These are phyloP conservation scores for Jackrogersella multiformis DNA, from an alignment of 495 filamentous ascomycete genomes.

Conservation along the genomic window DNA sequence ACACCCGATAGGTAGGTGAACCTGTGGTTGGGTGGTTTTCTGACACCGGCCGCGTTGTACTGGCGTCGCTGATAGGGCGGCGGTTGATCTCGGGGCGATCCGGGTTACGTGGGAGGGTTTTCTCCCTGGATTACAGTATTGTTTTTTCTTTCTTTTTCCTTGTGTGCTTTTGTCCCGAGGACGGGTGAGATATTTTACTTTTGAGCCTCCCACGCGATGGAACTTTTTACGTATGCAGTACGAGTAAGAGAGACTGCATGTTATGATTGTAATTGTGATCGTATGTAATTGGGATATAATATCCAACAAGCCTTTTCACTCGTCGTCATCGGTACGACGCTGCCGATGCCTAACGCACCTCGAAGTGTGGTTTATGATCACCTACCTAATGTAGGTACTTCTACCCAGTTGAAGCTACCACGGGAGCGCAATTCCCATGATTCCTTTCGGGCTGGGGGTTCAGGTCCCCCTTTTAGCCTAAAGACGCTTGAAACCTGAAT, in stretches of 20 bases:
- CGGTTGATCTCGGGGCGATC: conserved; percentile 19
- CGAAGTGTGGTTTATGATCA: conserved; percentile 22
- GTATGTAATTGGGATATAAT: too few species aligned
- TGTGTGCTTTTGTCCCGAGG: conserved; percentile 1
- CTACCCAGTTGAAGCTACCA: conserved; percentile 5
- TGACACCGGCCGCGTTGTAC: not conserved
- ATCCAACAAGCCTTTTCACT: conserved; percentile 3
- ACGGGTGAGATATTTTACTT: not conserved
- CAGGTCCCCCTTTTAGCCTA: conserved; percentile 25
- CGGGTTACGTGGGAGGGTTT: conserved; percentile 28
- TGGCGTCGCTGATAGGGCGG: conserved; percentile 14
- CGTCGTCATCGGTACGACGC: conserved; percentile 38
- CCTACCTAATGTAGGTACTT: conserved; percentile 30
- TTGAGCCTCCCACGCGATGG: conserved; percentile 1
- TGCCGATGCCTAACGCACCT: conserved; percentile 29
- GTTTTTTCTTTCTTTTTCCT: not conserved
- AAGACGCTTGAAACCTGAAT: conserved; percentile 22
- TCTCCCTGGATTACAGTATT: too few species aligned
- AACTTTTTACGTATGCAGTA: not conserved
- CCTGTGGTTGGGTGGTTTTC: conserved; percentile 3
- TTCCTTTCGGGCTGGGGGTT: conserved; percentile 9
- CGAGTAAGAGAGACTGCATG: too few species aligned
- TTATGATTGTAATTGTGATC: too few species aligned
- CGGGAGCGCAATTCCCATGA: conserved; percentile 3
- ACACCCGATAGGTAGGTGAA: not conserved